A percentile compares a stretch with the other conserved stretches of the same genome.
These are phyloP conservation scores for Simmondsia chinensis DNA, from an alignment of 148 eudicot genomes.

Conservation along the genomic window DNA sequence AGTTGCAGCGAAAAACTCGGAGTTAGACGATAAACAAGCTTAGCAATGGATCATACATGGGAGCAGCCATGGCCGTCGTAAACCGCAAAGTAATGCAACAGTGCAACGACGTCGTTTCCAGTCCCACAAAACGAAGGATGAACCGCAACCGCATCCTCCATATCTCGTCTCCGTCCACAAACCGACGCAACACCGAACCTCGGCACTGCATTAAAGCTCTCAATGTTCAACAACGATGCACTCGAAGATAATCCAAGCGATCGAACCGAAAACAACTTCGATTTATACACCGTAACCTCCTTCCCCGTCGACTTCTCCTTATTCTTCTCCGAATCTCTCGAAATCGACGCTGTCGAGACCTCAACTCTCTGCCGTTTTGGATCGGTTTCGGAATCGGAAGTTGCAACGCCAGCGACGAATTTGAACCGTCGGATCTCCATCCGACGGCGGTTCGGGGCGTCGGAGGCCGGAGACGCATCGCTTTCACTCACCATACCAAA, in stretches of 20 bases:
- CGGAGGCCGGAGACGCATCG: conserved; percentile 7
- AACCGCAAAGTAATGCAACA: conserved; percentile 57
- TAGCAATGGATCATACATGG: conserved; percentile 31
- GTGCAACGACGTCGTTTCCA: neutral
- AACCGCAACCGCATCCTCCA: conserved; percentile 75
- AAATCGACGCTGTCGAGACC: neutral
- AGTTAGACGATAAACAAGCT: neutral
- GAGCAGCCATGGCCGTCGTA: conserved; percentile 91
- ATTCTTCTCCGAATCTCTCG: conserved; percentile 10
- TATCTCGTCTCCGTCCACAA: conserved; percentile 63
- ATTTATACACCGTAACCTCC: neutral
- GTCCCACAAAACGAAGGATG: conserved; percentile 38
- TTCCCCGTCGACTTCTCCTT: neutral
- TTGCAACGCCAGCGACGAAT: conserved; percentile 12
- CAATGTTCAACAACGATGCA: neutral
- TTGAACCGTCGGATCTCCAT: conserved; percentile 46
- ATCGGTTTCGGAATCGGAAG: conserved; percentile 10
- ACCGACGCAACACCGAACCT: conserved; percentile 59
- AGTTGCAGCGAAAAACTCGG: neutral
- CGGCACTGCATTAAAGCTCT: conserved; percentile 19
- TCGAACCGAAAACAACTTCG: neutral
- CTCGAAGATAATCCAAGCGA: neutral
- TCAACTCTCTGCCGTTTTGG: conserved; percentile 35
- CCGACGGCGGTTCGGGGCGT: conserved; percentile 36
- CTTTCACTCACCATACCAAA: conserved; percentile 26